Evolutionary conservation across 352 stramenopile species (phyloP).

Genomic region (Phytophthora capsici): DNA sequence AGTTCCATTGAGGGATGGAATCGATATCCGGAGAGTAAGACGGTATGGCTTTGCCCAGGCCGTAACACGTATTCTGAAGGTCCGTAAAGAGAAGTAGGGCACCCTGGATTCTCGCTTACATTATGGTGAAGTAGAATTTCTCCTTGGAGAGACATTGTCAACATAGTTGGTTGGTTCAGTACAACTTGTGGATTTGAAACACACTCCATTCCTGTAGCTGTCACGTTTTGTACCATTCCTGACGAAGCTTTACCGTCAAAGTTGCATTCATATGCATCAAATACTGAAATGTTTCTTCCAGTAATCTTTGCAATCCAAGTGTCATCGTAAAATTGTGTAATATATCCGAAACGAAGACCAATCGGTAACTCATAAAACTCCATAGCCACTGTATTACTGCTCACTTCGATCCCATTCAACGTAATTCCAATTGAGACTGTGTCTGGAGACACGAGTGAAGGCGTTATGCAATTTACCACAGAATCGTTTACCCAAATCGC

Average conservation of each 20-base stretch:
- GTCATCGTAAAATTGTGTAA: constrained; percentile 7
- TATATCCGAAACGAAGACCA: constrained; percentile 14
- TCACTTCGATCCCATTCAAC: constrained; percentile 53
- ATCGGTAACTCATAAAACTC: constrained; percentile 19
- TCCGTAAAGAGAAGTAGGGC: constrained; percentile 24
- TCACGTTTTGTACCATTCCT: constrained; percentile 22
- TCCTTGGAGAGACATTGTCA: constrained; percentile 26
- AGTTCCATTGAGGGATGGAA: constrained; percentile 41
- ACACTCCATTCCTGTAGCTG: constrained; percentile 23
- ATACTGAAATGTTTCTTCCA: constrained; percentile 13
- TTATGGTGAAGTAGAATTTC: constrained; percentile 21
- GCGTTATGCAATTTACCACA: constrained; percentile 38
- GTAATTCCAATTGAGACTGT: constrained; percentile 32
- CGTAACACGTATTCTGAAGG: constrained; percentile 18
- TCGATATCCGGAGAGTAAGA: constrained; percentile 34
- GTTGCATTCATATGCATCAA: constrained; percentile 35
- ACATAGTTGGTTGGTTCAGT: not conserved
- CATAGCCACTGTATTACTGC: constrained; percentile 31
- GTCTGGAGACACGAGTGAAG: constrained; percentile 3
- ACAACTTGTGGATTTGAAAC: not conserved
- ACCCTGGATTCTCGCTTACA: constrained; percentile 18
- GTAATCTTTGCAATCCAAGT: constrained; percentile 20
- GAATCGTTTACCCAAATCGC: constrained; percentile 40
- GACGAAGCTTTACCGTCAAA: constrained; percentile 27
- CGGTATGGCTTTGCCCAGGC: constrained; percentile 17